Evolutionary conservation across 495 filamentous ascomycete species (phyloP).

Genomic region (Parathielavia hyrcaniae): DNA sequence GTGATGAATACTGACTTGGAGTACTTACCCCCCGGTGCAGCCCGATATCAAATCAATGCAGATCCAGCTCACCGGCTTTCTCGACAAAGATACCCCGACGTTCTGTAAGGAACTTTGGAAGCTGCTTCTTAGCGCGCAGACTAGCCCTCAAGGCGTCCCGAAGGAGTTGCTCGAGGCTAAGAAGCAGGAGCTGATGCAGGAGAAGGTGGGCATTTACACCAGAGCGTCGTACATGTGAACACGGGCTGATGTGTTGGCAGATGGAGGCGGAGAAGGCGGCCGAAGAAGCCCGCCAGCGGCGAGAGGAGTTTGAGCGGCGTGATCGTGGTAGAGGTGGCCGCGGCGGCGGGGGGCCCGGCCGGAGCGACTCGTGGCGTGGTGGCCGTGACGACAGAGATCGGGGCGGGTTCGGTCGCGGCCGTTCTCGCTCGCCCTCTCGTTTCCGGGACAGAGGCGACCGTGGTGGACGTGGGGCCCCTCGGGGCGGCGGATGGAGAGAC

Average conservation of each 20-base stretch:
- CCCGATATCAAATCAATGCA: slow-evolving; percentile 93
- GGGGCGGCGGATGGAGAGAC: slow-evolving; percentile 26
- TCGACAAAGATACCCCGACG: slow-evolving; percentile 82
- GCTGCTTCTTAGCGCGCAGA: slow-evolving; percentile 81
- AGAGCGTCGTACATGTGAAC: neutral
- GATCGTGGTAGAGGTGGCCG: slow-evolving; percentile 58
- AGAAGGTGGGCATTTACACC: slow-evolving; percentile 57
- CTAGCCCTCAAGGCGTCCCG: slow-evolving; percentile 81
- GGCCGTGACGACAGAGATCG: slow-evolving; percentile 27
- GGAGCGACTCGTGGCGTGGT: slow-evolving; percentile 33
- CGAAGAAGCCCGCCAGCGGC: slow-evolving; percentile 59
- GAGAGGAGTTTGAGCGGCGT: slow-evolving; percentile 53
- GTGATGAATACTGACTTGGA: neutral
- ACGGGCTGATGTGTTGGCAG: slow-evolving; percentile 41
- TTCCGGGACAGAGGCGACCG: slow-evolving; percentile 33
- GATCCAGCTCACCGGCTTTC: slow-evolving; percentile 86
- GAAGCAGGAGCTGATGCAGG: slow-evolving; percentile 86
- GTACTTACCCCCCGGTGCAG: slow-evolving; percentile 45
- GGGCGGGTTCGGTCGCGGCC: slow-evolving; percentile 41
- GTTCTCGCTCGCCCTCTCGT: slow-evolving; percentile 60
- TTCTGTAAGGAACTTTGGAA: slow-evolving; percentile 97
- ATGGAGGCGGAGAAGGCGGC: slow-evolving; percentile 77
- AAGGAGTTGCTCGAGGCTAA: slow-evolving; percentile 94
- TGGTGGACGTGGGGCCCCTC: slow-evolving; percentile 18
- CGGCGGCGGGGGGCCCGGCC: slow-evolving; percentile 44